These are phyloP conservation scores for Lachnellula subtilissima DNA, from an alignment of 2,329 filamentous ascomycete genomes.

Conservation along the genomic window DNA sequence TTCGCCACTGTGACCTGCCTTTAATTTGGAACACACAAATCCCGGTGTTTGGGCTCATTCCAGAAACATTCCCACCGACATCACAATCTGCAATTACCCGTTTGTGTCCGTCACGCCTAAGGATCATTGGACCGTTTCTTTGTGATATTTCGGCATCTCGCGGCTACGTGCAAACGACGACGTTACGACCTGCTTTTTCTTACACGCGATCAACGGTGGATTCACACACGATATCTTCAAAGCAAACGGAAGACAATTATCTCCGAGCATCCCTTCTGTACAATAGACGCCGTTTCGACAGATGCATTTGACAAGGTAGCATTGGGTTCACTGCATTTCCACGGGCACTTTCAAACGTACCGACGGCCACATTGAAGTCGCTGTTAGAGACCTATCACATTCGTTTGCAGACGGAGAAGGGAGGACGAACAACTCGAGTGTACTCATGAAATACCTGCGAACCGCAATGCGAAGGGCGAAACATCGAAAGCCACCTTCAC, in stretches of 20 bases:
- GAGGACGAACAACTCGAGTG: constrained; percentile 48
- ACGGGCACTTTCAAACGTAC: not conserved
- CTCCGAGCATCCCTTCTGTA: constrained; percentile 13
- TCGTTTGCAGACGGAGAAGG: constrained; percentile 10
- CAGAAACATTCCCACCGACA: constrained; percentile 27
- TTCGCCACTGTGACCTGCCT: constrained; percentile 18
- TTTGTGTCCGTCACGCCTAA: constrained; percentile 12
- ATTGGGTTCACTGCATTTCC: constrained; percentile 13
- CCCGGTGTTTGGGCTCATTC: constrained; percentile 24
- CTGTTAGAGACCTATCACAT: not conserved
- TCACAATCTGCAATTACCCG: constrained; percentile 23
- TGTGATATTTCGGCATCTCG: constrained; percentile 21
- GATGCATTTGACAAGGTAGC: constrained; percentile 25
- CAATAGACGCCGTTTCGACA: constrained; percentile 15
- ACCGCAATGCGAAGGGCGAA: constrained; percentile 33
- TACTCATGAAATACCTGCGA: constrained; percentile 39
- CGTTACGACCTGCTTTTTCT: constrained; percentile 25
- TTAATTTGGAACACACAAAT: constrained; percentile 17
- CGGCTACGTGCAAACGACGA: constrained; percentile 27
- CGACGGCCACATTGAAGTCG: not conserved
- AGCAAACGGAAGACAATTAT: constrained; percentile 18
- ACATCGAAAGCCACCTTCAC: constrained; percentile 29
- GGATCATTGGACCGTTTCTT: constrained; percentile 20
- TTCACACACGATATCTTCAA: constrained; percentile 10
- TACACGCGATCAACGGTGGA: constrained; percentile 14